These are phyloP conservation scores for Primulina tabacum DNA, from an alignment of 257 asterid genomes.

Conservation along the genomic window DNA sequence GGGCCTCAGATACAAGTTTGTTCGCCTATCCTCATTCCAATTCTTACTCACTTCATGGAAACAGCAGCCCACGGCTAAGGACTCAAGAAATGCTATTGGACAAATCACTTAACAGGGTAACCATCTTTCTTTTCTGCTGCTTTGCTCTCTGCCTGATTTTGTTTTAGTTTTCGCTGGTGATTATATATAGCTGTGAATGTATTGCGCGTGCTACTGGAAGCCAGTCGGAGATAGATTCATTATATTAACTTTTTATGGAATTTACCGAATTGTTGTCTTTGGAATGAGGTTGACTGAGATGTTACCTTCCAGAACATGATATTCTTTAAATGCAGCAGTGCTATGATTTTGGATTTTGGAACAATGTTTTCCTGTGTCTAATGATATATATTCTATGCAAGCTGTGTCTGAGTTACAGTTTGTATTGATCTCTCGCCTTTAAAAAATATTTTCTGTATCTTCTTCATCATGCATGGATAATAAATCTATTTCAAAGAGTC, in stretches of 20 bases:
- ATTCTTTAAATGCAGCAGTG: background rate
- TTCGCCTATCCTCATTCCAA: slow-evolving; percentile 52
- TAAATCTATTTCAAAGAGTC: too few relatives aligned
- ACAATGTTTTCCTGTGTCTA: background rate
- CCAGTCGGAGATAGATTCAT: background rate
- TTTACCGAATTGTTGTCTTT: background rate
- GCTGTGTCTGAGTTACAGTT: background rate
- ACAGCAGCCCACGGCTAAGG: slow-evolving; percentile 67
- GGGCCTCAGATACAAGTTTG: slow-evolving; percentile 48
- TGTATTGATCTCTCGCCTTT: too few relatives aligned
- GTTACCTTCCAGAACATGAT: too few relatives aligned
- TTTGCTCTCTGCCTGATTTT: slow-evolving; percentile 65
- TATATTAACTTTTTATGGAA: background rate
- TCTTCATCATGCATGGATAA: too few relatives aligned
- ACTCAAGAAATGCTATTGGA: slow-evolving; percentile 74
- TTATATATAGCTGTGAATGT: background rate
- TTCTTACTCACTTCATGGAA: slow-evolving; percentile 39
- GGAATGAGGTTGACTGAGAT: background rate
- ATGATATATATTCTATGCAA: too few relatives aligned
- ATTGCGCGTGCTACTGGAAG: background rate
- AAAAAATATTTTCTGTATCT: too few relatives aligned
- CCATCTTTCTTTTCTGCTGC: slow-evolving; percentile 70
- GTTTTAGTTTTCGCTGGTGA: slow-evolving; percentile 38
- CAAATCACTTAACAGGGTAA: slow-evolving; percentile 68
- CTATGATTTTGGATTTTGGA: background rate